Evolutionary conservation across 306 rosid species (phyloP).

Genomic region (Amphicarpaea edgeworthii): DNA sequence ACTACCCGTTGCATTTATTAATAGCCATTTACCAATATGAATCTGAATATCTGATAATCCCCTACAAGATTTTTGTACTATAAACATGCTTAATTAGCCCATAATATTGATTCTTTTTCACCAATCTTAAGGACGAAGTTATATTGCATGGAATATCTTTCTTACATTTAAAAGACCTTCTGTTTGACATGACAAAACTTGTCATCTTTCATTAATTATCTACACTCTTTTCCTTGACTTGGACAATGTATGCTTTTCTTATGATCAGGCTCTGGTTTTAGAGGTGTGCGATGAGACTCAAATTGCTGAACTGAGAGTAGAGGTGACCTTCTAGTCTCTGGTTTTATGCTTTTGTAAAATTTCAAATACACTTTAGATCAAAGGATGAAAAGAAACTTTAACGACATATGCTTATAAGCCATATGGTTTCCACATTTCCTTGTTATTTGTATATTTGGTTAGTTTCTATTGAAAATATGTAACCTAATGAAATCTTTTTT

Average conservation of each 20-base stretch:
- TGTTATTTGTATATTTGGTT: constrained; percentile 24
- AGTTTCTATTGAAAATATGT: constrained; percentile 12
- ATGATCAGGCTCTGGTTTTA: constrained; percentile 71
- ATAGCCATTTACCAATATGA: constrained; percentile 12
- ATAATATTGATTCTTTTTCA: constrained; percentile 17
- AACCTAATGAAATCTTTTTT: neutral
- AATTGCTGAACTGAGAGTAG: constrained; percentile 79
- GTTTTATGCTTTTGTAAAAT: neutral
- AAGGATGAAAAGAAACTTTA: constrained; percentile 3
- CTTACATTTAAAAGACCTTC: constrained; percentile 24
- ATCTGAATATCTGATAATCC: constrained; percentile 12
- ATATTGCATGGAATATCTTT: constrained; percentile 15
- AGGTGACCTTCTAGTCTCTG: constrained; percentile 61
- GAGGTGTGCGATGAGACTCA: constrained; percentile 89
- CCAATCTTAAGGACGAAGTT: constrained; percentile 26
- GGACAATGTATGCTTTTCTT: constrained; percentile 32
- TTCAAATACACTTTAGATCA: neutral
- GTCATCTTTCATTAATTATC: constrained; percentile 30
- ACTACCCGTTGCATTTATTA: constrained; percentile 25
- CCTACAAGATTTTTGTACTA: neutral
- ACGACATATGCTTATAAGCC: constrained; percentile 13
- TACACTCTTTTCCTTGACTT: constrained; percentile 42
- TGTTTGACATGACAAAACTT: constrained; percentile 4
- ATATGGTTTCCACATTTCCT: constrained; percentile 29
- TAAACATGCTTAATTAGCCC: neutral